These are phyloP conservation scores for Priceomyces castillae DNA, from an alignment of 805 yeast species.

Conservation along the genomic window DNA sequence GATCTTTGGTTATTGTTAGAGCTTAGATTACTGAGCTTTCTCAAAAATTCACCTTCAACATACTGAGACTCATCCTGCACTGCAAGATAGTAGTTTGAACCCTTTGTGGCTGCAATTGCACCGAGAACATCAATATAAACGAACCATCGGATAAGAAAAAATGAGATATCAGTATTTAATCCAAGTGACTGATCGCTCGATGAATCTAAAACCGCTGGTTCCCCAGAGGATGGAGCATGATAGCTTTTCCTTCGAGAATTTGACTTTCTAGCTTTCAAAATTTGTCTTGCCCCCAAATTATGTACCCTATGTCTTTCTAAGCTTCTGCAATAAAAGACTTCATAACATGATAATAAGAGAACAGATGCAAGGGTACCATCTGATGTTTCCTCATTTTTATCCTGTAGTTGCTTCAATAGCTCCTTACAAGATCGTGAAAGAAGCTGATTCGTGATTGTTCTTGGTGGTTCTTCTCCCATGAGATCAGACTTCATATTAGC, in stretches of 20 bases:
- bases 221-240: neutral
- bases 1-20: conserved; percentile 15
- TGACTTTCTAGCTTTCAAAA: conserved; percentile 46
- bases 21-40: conserved; percentile 15
- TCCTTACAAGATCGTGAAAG: conserved; percentile 57
- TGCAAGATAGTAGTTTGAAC: conserved; percentile 29
- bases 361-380: conserved; percentile 66
- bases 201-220: neutral
- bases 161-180: conserved; percentile 42
- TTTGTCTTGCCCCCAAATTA: conserved; percentile 64
- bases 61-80: conserved; percentile 15
- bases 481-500: conserved; percentile 30
- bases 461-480: conserved; percentile 28
- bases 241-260: neutral
- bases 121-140: conserved; percentile 66
- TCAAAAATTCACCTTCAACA: conserved; percentile 16
- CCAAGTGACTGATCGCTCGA: conserved; percentile 8
- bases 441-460: conserved; percentile 49
- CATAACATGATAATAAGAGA: conserved; percentile 56
- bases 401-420: conserved; percentile 47
- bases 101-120: conserved; percentile 52
- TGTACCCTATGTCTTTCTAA: conserved; percentile 62
- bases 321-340: conserved; percentile 43
- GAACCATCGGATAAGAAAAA: conserved; percentile 65
- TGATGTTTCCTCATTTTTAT: conserved; percentile 54